Evolutionary conservation across 305 asterid species (phyloP), one percentile per base, ranked within the genome.

Genomic region (Fraxinus sp.): DNA sequence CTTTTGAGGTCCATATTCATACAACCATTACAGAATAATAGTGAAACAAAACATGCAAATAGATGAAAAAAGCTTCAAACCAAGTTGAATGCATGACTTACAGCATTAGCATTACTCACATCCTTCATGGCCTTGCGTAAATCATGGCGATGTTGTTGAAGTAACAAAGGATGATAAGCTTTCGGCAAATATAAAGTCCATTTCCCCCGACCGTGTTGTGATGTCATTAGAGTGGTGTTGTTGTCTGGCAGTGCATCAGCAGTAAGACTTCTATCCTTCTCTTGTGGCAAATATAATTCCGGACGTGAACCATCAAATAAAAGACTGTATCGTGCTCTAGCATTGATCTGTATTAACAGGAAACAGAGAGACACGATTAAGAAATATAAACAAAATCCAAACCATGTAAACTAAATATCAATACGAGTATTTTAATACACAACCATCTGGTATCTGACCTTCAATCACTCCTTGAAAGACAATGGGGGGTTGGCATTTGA

Each of bases 311-410:
- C 99, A 83, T 91, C 95, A 89, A 88, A 91, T 76, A 95, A 92
- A 84, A 96, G 89, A 86, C 99, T 87, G 85, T 93, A 96, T 76
- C 85, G 90, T 80, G 99, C 99, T 85, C 98, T 93, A 52, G 99
- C 98, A 83, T 93, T 96, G 80, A 96, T 90, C 99, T 96, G 92
- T 55, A 78, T 85, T 78, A 55, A 59, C 11, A 59, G 80, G 73
- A 71, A 16, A 80, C 73, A 75, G 18, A 28, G 20, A 68, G 18
- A 81, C 86, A 83, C 62, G 80, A 44, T 33, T 77, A 16, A 52
- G 49, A 85, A 74, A 79, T 62, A 57, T 72, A 80, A 85, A 70
- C 30, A 70, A 36, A 26, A 80, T 18, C 62, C 52, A 82, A 81
- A 79, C 55, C 59, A 28, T 7, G 26, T 10, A 16, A 74, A 75